phyloP scores from a whole-genome alignment of 352 stramenopile genomes.

The Phytopythium boreale region DNA sequence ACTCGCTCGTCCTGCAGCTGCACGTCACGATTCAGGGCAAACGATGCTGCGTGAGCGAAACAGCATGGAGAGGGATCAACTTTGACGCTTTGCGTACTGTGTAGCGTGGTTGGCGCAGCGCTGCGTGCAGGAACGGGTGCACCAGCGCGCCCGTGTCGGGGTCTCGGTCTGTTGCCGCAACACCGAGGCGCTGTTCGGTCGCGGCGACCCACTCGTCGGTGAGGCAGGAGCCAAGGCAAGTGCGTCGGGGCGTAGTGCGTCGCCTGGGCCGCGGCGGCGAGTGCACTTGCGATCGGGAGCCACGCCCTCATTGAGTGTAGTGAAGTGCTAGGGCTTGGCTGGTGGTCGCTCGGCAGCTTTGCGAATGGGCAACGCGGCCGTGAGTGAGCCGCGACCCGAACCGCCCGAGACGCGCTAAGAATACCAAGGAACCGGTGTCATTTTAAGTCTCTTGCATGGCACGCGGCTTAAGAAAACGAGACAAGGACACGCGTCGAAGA shows the following conservation, averaged over 20 bases:
- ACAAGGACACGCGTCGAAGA: too few species aligned
- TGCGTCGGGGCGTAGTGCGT: slow-evolving; percentile 29
- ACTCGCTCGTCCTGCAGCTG: slow-evolving; percentile 26
- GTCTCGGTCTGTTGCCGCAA: slow-evolving; percentile 19
- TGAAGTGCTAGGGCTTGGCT: too few species aligned
- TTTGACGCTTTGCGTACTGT: background rate
- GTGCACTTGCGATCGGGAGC: background rate
- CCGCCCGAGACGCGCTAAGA: background rate
- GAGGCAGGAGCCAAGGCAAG: slow-evolving; percentile 37
- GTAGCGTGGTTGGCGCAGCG: slow-evolving; percentile 32
- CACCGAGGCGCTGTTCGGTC: slow-evolving; percentile 16
- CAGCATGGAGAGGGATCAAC: background rate
- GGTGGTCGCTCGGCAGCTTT: too few species aligned
- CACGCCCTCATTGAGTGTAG: background rate
- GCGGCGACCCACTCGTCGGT: slow-evolving; percentile 28
- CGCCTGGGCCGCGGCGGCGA: background rate
- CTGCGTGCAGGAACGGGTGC: slow-evolving; percentile 31
- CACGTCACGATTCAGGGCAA: background rate
- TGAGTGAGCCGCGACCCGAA: too few species aligned
- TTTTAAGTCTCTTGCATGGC: too few species aligned
- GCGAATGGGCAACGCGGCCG: too few species aligned
- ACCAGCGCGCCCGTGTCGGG: slow-evolving; percentile 14
- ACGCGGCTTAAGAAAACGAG: too few species aligned
- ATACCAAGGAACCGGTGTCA: background rate
- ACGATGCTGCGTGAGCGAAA: background rate